Percentiles rank a stretch among this genome's conserved stretches.
phyloP scores from a whole-genome alignment of 345 rosid genomes.

The Lepidium didymum region DNA sequence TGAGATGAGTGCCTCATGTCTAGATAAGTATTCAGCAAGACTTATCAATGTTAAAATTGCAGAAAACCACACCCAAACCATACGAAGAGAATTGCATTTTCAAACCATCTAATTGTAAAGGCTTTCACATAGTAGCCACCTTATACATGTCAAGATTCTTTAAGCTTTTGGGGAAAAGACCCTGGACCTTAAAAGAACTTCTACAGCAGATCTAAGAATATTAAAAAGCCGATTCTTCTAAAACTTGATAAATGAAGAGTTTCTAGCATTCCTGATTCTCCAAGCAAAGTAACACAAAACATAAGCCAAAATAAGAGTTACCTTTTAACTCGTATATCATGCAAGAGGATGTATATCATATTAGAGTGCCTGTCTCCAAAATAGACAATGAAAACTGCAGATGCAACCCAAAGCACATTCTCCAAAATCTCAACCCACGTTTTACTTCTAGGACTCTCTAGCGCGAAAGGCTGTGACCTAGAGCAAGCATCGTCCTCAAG shows the following conservation, averaged over 20 bases:
- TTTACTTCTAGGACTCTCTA: slow-evolving; percentile 33
- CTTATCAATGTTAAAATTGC: neutral
- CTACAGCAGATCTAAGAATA: neutral
- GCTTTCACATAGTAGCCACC: neutral
- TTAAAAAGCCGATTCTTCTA: neutral
- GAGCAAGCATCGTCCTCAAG: slow-evolving; percentile 93
- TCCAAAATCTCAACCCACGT: slow-evolving; percentile 70
- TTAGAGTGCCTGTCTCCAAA: slow-evolving; percentile 76
- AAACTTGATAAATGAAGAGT: neutral
- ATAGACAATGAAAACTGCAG: slow-evolving; percentile 66
- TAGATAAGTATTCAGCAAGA: neutral
- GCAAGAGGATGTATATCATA: slow-evolving; percentile 57
- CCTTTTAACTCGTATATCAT: slow-evolving; percentile 86
- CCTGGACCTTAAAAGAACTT: neutral
- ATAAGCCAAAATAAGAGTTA: neutral
- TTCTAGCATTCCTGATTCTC: neutral
- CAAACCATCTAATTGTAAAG: neutral
- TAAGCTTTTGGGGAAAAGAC: neutral
- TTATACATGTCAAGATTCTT: neutral
- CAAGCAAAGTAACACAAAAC: neutral
- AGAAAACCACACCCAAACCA: neutral
- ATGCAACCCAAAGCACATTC: slow-evolving; percentile 79
- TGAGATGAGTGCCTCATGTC: neutral
- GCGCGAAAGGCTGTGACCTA: slow-evolving; percentile 47
- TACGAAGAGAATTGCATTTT: neutral